A percentile compares a stretch with the other conserved stretches of the same genome.
Conservation (phyloP, 129 eudicot species). For the Scalesia atractyloides region DNA sequence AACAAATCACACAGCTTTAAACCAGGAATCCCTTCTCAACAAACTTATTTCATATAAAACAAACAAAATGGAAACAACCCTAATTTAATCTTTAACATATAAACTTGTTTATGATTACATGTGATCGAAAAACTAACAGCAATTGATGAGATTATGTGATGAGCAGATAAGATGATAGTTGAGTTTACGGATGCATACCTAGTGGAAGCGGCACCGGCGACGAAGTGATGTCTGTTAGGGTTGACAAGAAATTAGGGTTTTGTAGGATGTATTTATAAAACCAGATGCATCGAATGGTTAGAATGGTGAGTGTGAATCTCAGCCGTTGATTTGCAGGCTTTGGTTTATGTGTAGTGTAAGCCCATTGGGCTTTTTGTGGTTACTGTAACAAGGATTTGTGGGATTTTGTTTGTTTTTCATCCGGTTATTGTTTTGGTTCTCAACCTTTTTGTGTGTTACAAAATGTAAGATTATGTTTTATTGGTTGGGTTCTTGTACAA, state of each 20-base stretch:
- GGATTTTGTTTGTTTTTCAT: neutral
- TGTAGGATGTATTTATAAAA: constrained; percentile 13
- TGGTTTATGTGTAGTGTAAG: neutral
- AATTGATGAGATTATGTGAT: neutral
- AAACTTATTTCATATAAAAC: neutral
- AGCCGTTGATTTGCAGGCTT: constrained; percentile 13
- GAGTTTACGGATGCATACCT: constrained; percentile 1
- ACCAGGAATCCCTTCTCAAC: neutral
- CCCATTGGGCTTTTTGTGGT: neutral
- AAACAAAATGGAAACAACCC: neutral
- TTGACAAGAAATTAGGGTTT: constrained; percentile 30
- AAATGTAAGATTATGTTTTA: too few species aligned
- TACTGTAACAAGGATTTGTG: neutral
- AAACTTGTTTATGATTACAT: neutral
- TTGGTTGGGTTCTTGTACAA: too few species aligned
- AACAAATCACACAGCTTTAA: neutral
- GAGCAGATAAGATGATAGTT: neutral
- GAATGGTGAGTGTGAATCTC: neutral
- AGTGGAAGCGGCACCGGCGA: constrained; percentile 16
- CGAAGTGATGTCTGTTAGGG: neutral
- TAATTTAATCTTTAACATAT: neutral
- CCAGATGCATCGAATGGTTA: constrained; percentile 2
- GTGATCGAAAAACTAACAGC: neutral
- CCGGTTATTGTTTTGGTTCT: too few species aligned
- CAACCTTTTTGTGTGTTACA: too few species aligned